Evolutionary conservation across 768 basidiomycete genomes (phyloP).

Genomic region (Tulasnella sp.): DNA sequence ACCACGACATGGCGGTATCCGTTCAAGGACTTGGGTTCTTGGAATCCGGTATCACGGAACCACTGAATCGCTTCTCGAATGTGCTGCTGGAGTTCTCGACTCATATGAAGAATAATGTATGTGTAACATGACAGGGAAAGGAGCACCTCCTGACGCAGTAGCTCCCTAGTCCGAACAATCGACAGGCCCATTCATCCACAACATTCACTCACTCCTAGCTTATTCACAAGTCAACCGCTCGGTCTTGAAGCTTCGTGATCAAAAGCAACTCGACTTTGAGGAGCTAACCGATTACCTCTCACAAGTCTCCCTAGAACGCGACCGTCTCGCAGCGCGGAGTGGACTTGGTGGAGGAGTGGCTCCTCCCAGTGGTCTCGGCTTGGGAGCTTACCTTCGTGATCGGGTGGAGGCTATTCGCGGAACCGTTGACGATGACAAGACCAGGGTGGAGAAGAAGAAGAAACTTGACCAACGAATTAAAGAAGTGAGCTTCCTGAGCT

Average conservation of each 20-base stretch:
- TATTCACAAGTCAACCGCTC: conserved; percentile 90
- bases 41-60: conserved; percentile 97
- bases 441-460: conserved; percentile 87
- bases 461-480: conserved; percentile 93
- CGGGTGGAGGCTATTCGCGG: conserved; percentile 88
- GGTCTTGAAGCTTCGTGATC: conserved; percentile 93
- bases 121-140: conserved; percentile 32
- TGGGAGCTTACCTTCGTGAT: conserved; percentile 88
- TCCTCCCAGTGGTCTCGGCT: conserved; percentile 55
- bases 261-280: conserved; percentile 98
- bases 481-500: conserved; percentile 54
- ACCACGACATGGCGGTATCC: conserved; percentile 93
- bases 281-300: conserved; percentile 93
- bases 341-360: conserved; percentile 66
- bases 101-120: conserved; percentile 74
- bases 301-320: conserved; percentile 88
- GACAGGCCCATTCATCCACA: conserved; percentile 84
- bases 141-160: neutral
- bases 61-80: conserved; percentile 93
- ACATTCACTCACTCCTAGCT: conserved; percentile 86
- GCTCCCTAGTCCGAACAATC: conserved; percentile 49
- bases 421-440: conserved; percentile 80
- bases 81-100: conserved; percentile 94
- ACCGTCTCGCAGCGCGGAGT: conserved; percentile 84
- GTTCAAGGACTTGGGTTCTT: conserved; percentile 97